Base-by-base conservation (phyloP, 306 rosid species). In the Bauhinia variegata region DNA sequence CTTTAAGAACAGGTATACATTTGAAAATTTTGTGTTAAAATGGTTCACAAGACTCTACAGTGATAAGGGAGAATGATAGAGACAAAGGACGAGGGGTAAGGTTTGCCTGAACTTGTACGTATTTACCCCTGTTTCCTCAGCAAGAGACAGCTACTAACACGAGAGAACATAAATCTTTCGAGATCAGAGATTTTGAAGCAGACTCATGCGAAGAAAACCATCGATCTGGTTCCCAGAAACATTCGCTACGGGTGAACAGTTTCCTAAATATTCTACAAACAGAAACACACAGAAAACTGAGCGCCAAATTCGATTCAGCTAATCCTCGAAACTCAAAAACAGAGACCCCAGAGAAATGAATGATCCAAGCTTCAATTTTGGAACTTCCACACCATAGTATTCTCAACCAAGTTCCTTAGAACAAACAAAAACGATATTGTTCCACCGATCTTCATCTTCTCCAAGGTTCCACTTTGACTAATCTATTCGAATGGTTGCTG, bases 141-240 rank as follows among this genome's bases (percentile, higher is more conserved):
- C 19, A 19, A 32, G 65, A 74, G 65, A 77, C 82, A 82, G 80
- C 80, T 19, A 79, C 63, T 23, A 78, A 69, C 88, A 82, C 84
- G 63, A 85, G 67, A 65, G 69, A 76, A 75, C 67, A 81, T 67
- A 63, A 71, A 80, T 68, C 74, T 65, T 66, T 76, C 73, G 72
- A 86, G 89, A 88, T 86, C 89, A 86, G 92, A 76, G 77, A 72
- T 64, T 60, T n/a, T 7, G 16, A 23, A 58, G 49, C 44, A 63
- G 71, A 60, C 48, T 73, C 73, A 57, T 68, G 67, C 47, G 41
- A 28, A 72, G 37, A 78, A 70, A 59, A 73, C 8, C 63, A 63
- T 68, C 73, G 92, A 89, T 86, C 86, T 70, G 65, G 33, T 34
- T n/a, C n/a, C n/a, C n/a, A n/a, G n/a, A n/a, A 60, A 36, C 65